A percentile compares a stretch with the other conserved stretches of the same genome.
phyloP scores from a whole-genome alignment of 1,284 basidiomycete genomes.

The Ustanciosporium gigantosporum region DNA sequence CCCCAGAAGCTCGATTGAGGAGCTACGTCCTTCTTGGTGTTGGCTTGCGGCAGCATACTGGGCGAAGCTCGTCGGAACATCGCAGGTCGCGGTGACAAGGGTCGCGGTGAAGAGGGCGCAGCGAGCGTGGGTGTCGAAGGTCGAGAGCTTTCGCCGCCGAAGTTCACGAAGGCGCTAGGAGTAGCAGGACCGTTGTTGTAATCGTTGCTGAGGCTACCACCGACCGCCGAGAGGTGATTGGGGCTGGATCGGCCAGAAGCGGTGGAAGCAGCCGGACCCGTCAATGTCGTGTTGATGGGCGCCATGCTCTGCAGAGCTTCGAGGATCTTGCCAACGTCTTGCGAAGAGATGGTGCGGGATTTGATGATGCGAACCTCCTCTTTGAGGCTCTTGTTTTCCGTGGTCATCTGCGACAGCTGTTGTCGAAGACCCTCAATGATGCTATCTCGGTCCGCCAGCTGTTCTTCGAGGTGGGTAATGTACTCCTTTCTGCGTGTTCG shows the following conservation, averaged over 20 bases:
- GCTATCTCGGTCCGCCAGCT: slow-evolving; percentile 87
- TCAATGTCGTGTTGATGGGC: neutral
- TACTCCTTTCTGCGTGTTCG: slow-evolving; percentile 92
- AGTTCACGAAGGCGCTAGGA: slow-evolving; percentile 30
- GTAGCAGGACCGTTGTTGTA: slow-evolving; percentile 7
- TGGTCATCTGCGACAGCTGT: slow-evolving; percentile 77
- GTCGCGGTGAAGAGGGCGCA: slow-evolving; percentile 32
- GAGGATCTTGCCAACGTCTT: slow-evolving; percentile 62
- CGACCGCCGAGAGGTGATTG: slow-evolving; percentile 7
- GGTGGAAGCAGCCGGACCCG: neutral
- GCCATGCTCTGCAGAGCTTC: slow-evolving; percentile 75
- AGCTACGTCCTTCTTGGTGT: slow-evolving; percentile 47
- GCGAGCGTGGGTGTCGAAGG: slow-evolving; percentile 24
- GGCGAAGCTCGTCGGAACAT: slow-evolving; percentile 24
- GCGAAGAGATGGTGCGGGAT: slow-evolving; percentile 67
- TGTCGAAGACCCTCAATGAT: slow-evolving; percentile 84
- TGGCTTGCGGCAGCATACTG: slow-evolving; percentile 21
- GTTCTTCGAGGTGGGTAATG: slow-evolving; percentile 86
- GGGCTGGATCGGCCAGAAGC: slow-evolving; percentile 16
- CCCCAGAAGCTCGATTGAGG: slow-evolving; percentile 40
- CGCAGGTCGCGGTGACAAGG: slow-evolving; percentile 28
- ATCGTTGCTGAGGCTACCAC: neutral
- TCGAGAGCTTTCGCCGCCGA: slow-evolving; percentile 4
- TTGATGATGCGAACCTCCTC: slow-evolving; percentile 63
- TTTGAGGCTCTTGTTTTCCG: slow-evolving; percentile 78